Evolutionary conservation across 805 yeast species (phyloP).

Genomic region (Saccharomycopsis lassenensis): DNA sequence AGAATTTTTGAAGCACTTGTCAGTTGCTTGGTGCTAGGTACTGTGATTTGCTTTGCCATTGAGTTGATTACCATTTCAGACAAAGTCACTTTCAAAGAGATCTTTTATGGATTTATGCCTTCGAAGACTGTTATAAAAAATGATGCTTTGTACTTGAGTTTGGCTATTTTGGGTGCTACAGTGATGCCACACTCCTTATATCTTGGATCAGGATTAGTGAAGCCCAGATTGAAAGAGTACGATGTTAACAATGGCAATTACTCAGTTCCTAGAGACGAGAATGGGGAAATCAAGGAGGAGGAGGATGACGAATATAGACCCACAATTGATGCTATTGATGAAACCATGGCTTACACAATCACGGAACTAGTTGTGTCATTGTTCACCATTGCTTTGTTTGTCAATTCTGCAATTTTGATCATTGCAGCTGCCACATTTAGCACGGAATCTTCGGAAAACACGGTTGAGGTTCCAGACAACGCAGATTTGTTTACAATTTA

Average conservation of each 20-base stretch:
- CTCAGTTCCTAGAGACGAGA: slow-evolving; percentile 15
- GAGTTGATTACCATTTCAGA: slow-evolving; percentile 63
- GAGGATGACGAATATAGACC: slow-evolving; percentile 44
- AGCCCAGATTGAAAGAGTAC: slow-evolving; percentile 68
- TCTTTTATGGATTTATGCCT: slow-evolving; percentile 60
- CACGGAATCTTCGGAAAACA: slow-evolving; percentile 20
- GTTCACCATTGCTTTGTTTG: slow-evolving; percentile 84
- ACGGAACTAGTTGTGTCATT: slow-evolving; percentile 75
- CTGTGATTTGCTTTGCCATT: slow-evolving; percentile 75
- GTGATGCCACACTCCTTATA: slow-evolving; percentile 91
- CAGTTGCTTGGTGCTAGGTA: slow-evolving; percentile 62
- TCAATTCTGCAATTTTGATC: slow-evolving; percentile 78
- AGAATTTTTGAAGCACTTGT: slow-evolving; percentile 78
- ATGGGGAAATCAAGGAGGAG: slow-evolving; percentile 15
- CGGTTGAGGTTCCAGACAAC: slow-evolving; percentile 39
- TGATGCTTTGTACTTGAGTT: slow-evolving; percentile 63
- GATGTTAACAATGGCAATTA: slow-evolving; percentile 46
- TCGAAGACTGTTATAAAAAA: slow-evolving; percentile 38
- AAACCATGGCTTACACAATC: slow-evolving; percentile 69
- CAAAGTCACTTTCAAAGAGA: slow-evolving; percentile 40
- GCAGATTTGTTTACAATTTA: slow-evolving; percentile 82
- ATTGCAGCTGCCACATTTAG: slow-evolving; percentile 84
- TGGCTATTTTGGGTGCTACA: slow-evolving; percentile 87
- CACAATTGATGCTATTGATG: slow-evolving; percentile 67
- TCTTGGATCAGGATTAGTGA: slow-evolving; percentile 79